Base-by-base conservation (phyloP, 75 land plant genomes). In the Selaginella moellendorffii region DNA sequence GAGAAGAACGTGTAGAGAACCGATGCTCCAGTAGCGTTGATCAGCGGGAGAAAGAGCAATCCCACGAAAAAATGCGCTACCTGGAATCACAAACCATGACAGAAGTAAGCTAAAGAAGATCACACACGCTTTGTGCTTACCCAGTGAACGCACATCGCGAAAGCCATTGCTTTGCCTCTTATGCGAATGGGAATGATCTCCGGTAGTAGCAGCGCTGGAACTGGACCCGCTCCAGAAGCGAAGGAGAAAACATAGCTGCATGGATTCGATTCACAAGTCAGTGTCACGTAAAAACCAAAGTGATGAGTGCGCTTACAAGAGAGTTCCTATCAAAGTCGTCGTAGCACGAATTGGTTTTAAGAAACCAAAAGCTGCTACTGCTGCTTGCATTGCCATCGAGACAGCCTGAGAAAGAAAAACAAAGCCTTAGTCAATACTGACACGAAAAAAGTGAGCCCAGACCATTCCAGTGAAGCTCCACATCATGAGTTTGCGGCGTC, bases 141-240 rank as follows among this genome's bases (percentile, higher is more conserved):
- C 97, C 97, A 91, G 36, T 85, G 95, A 20, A 83, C 82, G 63
- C 82, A 83, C 88, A 91, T 79, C 54, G 90, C 87, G 20, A 91
- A 30, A 53, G 97, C 93, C 97, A 91, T 82, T 54, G 95, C 97
- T 64, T 85, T 91, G 19, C 88, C 77, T 54, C 77, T 66, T 30
- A 74, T 74, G 1, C 77, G 73, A 61, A 62, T 77, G 18, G 91
- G 77, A 29, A 91, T 82, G 14, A 91, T 87, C 66, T 91, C 97
- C 27, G 97, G 85, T 22, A 91, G 72, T 28, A 91, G 82, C 12
- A 89, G 76, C 60, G 86, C 72, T 5, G 97, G 97, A 2, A 91
- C 95, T 26, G 97, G 95, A 26, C 97, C 97, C 63, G 96, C 95
- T 65, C 97, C 97, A 9, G 83, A 25, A 24, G 97, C 81, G 85